These are phyloP conservation scores for Claviceps humidiphila DNA, from an alignment of 2,329 filamentous ascomycete species.

Conservation along the genomic window DNA sequence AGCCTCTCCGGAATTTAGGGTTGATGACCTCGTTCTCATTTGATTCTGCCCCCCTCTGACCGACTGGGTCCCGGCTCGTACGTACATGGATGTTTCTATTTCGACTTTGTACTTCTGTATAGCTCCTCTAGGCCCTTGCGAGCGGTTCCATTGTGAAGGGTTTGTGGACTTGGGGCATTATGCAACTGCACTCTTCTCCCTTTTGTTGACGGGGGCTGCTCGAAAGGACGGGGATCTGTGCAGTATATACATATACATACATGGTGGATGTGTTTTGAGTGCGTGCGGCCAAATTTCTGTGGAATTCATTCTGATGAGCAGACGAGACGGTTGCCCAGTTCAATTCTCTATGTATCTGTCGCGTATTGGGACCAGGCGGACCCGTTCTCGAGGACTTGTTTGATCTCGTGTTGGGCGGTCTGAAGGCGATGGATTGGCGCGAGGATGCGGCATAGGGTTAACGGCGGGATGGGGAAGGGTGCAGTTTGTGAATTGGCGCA, in stretches of 20 bases:
- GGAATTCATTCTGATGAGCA: constrained; percentile 1
- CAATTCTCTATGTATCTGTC: constrained; percentile 21
- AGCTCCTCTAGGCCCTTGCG: not conserved
- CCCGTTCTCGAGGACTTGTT: constrained; percentile 18
- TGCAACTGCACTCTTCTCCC: not conserved
- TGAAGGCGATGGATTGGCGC: constrained; percentile 18
- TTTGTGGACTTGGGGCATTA: not conserved
- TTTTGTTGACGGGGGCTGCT: constrained; percentile 6
- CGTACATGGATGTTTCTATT: not conserved
- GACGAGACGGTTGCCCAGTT: constrained; percentile 7
- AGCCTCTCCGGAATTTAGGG: constrained; percentile 27
- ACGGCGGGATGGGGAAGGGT: constrained; percentile 5
- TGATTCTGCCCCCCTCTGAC: constrained; percentile 12
- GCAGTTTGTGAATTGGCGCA: constrained; percentile 10
- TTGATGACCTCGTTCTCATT: constrained; percentile 27
- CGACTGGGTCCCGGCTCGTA: not conserved
- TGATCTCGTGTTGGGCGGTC: constrained; percentile 12
- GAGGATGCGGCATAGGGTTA: constrained; percentile 10
- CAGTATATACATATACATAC: not conserved
- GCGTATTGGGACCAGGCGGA: constrained; percentile 16
- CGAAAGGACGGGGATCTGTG: not conserved
- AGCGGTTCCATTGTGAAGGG: not conserved
- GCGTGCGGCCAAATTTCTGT: not conserved
- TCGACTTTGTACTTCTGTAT: constrained; percentile 5
- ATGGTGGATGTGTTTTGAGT: constrained; percentile 1